These are phyloP conservation scores for Papilionanthe hybrid DNA, from an alignment of 116 monocot genomes.

Conservation along the genomic window DNA sequence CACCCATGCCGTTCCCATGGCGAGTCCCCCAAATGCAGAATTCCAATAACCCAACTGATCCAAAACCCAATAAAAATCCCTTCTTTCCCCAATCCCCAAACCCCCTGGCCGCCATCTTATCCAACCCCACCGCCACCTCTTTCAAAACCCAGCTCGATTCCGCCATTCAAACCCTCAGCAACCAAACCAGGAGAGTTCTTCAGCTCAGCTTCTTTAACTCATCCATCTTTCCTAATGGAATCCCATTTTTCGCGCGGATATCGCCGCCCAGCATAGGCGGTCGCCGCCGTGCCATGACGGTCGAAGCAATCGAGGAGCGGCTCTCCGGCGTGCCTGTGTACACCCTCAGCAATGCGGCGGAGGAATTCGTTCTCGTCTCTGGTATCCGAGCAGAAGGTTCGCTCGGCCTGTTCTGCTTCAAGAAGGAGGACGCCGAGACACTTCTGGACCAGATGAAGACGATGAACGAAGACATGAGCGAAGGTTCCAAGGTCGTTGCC, in stretches of 20 bases:
- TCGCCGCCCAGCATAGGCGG: background rate
- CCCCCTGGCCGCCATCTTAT: slow-evolving; percentile 20
- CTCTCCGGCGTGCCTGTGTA: slow-evolving; percentile 83
- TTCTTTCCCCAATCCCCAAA: slow-evolving; percentile 5
- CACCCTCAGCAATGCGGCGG: slow-evolving; percentile 60
- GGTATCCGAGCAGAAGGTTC: slow-evolving; percentile 42
- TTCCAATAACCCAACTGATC: background rate
- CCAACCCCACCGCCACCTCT: slow-evolving; percentile 19
- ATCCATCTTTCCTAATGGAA: background rate
- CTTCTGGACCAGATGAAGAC: slow-evolving; percentile 69
- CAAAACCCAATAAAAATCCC: slow-evolving; percentile 7
- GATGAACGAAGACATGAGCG: slow-evolving; percentile 35
- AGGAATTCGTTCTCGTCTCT: slow-evolving; percentile 80
- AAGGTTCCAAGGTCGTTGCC: slow-evolving; percentile 71
- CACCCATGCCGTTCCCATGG: slow-evolving; percentile 15
- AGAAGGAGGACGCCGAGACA: slow-evolving; percentile 69
- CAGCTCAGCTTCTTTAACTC: slow-evolving; percentile 7
- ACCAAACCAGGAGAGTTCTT: slow-evolving; percentile 7
- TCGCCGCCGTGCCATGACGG: slow-evolving; percentile 19
- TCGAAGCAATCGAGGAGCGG: slow-evolving; percentile 48
- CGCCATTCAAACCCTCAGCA: slow-evolving; percentile 18
- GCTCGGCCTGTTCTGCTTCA: slow-evolving; percentile 73
- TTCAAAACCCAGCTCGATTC: slow-evolving; percentile 27
- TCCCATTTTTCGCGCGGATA: slow-evolving; percentile 15
- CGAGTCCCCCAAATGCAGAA: background rate